Percentiles rank a stretch among this genome's conserved stretches.
phyloP scores from a whole-genome alignment of 306 rosid species.

The Adenanthera pavonina region DNA sequence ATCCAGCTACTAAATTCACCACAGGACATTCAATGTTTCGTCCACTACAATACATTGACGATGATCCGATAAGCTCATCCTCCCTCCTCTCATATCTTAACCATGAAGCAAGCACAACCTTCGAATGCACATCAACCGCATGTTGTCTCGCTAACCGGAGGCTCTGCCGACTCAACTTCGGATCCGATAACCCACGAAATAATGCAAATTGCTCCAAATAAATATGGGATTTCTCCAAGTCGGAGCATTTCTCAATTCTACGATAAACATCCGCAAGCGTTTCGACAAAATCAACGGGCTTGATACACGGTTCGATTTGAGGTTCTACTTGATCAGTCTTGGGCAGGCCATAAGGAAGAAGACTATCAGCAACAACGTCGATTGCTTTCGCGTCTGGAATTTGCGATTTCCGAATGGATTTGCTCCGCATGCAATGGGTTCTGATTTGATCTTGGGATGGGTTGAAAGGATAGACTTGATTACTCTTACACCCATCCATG shows the following conservation, averaged over 20 bases:
- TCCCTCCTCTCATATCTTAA: slow-evolving; percentile 79
- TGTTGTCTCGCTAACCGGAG: slow-evolving; percentile 75
- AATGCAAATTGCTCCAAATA: slow-evolving; percentile 67
- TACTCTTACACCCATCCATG: slow-evolving; percentile 80
- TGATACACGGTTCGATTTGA: slow-evolving; percentile 54
- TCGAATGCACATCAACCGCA: slow-evolving; percentile 69
- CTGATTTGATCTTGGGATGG: slow-evolving; percentile 60
- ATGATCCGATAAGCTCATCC: slow-evolving; percentile 67
- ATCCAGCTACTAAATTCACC: slow-evolving; percentile 66
- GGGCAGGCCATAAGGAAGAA: slow-evolving; percentile 76
- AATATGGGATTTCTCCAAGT: slow-evolving; percentile 54
- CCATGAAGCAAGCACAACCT: slow-evolving; percentile 80
- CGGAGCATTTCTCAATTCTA: slow-evolving; percentile 56
- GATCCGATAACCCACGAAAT: slow-evolving; percentile 58
- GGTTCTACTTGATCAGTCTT: slow-evolving; percentile 69
- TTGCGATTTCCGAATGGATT: slow-evolving; percentile 47
- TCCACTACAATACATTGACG: slow-evolving; percentile 71
- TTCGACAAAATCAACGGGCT: slow-evolving; percentile 56
- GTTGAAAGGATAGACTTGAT: slow-evolving; percentile 64
- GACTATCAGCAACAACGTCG: slow-evolving; percentile 47
- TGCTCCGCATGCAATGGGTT: slow-evolving; percentile 50
- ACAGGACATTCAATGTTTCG: slow-evolving; percentile 73
- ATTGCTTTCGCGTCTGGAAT: slow-evolving; percentile 31
- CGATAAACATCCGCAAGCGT: slow-evolving; percentile 55
- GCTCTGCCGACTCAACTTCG: slow-evolving; percentile 68